Evolutionary conservation across 768 basidiomycete genomes (phyloP).

Genomic region (Podaxis sp.): DNA sequence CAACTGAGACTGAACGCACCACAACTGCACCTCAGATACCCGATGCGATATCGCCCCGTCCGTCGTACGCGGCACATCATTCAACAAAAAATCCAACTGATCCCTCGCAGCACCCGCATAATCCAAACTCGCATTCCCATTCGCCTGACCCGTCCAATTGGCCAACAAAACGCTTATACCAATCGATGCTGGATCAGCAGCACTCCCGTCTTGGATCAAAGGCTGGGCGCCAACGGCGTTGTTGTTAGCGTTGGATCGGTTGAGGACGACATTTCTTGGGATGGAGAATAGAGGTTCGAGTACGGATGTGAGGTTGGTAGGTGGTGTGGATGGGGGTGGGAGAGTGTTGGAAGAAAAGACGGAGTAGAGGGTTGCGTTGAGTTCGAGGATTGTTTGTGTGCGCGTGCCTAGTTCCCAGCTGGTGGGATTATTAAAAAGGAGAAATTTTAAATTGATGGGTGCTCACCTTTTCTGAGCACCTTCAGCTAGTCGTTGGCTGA

Average conservation of each 20-base stretch:
- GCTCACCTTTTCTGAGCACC: conserved; percentile 33
- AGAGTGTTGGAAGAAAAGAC: conserved; percentile 33
- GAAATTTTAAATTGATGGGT: neutral
- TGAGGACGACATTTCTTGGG: conserved; percentile 42
- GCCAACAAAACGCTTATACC: conserved; percentile 64
- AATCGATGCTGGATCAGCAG: conserved; percentile 79
- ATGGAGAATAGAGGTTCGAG: conserved; percentile 57
- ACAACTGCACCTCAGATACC: conserved; percentile 62
- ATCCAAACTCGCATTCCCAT: conserved; percentile 32
- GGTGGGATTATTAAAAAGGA: neutral
- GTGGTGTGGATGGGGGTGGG: conserved; percentile 33
- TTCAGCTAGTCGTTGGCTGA: conserved; percentile 33
- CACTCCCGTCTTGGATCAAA: conserved; percentile 50
- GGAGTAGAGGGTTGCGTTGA: conserved; percentile 40
- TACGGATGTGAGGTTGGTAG: conserved; percentile 25
- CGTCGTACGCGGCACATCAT: conserved; percentile 50
- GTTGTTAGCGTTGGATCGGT: conserved; percentile 38
- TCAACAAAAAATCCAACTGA: conserved; percentile 61
- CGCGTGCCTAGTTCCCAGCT: conserved; percentile 59
- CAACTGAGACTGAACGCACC: conserved; percentile 33
- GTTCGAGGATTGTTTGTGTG: conserved; percentile 43
- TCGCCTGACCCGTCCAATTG: conserved; percentile 37
- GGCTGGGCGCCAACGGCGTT: conserved; percentile 49
- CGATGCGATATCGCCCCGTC: conserved; percentile 87
- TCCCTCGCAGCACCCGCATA: conserved; percentile 61